phyloP scores from a whole-genome alignment of 225 moss, liverwort and hornwort species.

The Polytrichum formosum region DNA sequence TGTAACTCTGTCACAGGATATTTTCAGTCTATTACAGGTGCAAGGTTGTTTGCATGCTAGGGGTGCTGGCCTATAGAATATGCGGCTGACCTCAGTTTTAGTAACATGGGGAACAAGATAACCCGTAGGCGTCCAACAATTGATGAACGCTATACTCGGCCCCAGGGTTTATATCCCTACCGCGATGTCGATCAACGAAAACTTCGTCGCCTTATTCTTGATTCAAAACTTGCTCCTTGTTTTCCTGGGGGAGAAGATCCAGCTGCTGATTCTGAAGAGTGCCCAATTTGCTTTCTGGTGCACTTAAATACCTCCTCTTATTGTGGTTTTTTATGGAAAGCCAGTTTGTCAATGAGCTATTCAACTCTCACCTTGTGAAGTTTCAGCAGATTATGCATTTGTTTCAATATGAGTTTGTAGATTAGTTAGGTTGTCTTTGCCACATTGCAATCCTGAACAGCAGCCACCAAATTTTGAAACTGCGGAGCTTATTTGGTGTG shows the following conservation, averaged over 20 bases:
- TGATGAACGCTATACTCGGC: constrained; percentile 51
- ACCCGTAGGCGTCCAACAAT: constrained; percentile 39
- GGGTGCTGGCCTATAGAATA: constrained; percentile 26
- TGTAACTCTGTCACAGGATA: background rate
- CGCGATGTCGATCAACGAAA: constrained; percentile 50
- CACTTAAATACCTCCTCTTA: background rate
- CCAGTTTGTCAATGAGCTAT: no score
- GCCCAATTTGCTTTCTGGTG: constrained; percentile 60
- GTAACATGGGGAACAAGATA: constrained; percentile 55
- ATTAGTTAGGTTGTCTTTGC: no score
- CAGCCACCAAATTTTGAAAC: background rate
- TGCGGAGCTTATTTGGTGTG: constrained; percentile 16
- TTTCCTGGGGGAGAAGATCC: constrained; percentile 47
- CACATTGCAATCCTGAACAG: no score
- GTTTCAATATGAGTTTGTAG: no score
- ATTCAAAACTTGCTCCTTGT: constrained; percentile 56
- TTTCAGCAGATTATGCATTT: no score
- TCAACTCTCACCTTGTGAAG: no score
- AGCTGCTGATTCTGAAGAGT: constrained; percentile 48
- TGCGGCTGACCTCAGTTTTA: constrained; percentile 17
- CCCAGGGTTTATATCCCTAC: constrained; percentile 42
- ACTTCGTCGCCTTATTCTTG: constrained; percentile 53
- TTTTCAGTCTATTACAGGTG: background rate
- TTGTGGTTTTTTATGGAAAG: background rate
- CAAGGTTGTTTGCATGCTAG: background rate